A percentile compares a stretch with the other conserved stretches of the same genome.
Conservation (phyloP, 768 basidiomycete species). For the Rhizopogon salebrosus region DNA sequence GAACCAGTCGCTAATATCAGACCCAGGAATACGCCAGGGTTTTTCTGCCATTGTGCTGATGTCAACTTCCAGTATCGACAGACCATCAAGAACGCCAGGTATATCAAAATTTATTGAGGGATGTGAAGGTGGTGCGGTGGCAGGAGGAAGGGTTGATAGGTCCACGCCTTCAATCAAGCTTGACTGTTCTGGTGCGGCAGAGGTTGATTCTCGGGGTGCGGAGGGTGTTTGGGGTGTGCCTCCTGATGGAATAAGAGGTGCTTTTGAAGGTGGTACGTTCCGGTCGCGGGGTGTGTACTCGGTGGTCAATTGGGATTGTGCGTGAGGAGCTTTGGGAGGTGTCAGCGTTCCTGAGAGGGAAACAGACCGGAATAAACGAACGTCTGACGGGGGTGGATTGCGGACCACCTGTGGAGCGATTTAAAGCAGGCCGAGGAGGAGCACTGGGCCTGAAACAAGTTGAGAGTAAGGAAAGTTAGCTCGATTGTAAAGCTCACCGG, state of each 20-base stretch:
- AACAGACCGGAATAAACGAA: constrained; percentile 6
- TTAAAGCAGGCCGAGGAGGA: constrained; percentile 25
- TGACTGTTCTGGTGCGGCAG: constrained; percentile 11
- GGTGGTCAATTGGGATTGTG: constrained; percentile 58
- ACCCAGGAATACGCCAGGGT: constrained; percentile 87
- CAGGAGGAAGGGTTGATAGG: constrained; percentile 58
- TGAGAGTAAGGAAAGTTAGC: not conserved
- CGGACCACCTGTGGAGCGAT: constrained; percentile 23
- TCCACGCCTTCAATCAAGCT: constrained; percentile 51
- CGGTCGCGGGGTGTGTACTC: constrained; percentile 77
- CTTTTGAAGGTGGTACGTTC: constrained; percentile 32
- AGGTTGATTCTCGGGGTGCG: constrained; percentile 5
- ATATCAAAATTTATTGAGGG: constrained; percentile 68
- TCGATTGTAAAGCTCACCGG: constrained; percentile 39
- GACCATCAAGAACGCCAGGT: constrained; percentile 65
- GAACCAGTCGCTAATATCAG: constrained; percentile 96
- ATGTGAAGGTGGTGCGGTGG: constrained; percentile 71
- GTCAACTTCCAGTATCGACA: constrained; percentile 83
- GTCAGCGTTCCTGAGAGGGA: constrained; percentile 4
- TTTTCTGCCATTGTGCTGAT: constrained; percentile 71
- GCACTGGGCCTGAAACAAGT: constrained; percentile 28
- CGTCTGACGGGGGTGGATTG: constrained; percentile 25
- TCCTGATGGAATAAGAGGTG: constrained; percentile 21
- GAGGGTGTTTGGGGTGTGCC: constrained; percentile 11
- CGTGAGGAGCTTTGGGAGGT: constrained; percentile 31